Base-by-base conservation (phyloP, 108 stramenopile species). In the Nitzschia palea region DNA sequence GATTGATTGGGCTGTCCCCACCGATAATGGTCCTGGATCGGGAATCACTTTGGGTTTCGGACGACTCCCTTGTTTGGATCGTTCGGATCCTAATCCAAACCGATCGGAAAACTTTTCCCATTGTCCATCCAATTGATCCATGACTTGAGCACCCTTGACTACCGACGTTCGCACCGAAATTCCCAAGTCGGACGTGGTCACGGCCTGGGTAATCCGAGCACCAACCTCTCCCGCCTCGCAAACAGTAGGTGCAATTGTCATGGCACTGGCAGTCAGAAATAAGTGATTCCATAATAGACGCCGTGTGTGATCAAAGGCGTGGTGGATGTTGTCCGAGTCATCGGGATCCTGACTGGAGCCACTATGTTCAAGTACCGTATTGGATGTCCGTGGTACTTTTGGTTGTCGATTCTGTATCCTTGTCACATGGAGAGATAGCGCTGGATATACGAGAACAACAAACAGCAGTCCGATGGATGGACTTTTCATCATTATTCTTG, bases 61-160 rank as follows among this genome's bases (percentile, higher is more conserved):
- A 40, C 66, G 60, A 15, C 29, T 61, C 4, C 30, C 65, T 58
- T 74, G 76, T 55, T 82, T 79, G 6, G 34, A 55, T 62, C 85
- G 75, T 35, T 67, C 81, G 17, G 68, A 51, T 3, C 93, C 93
- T 20, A 94, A 48, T 9, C 85, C 83, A 40, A 75, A 85, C 28
- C 69, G 62, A 31, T 94, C 93, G 0, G 83, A 82, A 56, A 94
- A 88, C 44, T 71, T 55, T 63, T 94, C 93, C 89, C 89, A 94
- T 64, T 65, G 47, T 8, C 84, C 87, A 64, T 94, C 93, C 15
- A 85, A 33, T 34, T 74, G 70, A 65, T 94, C 93, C 29, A 91
- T 86, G 27, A 86, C 40, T 64, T 88, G 90, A 14, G 93, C 93
- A 22, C 90, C 93, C 23, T 72, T 77, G 1, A 94, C 93, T 14